Evolutionary conservation across 1,284 basidiomycete species (phyloP), one percentile per base, ranked within the genome.

Genomic region (Rugiboletus extremiorientalis): DNA sequence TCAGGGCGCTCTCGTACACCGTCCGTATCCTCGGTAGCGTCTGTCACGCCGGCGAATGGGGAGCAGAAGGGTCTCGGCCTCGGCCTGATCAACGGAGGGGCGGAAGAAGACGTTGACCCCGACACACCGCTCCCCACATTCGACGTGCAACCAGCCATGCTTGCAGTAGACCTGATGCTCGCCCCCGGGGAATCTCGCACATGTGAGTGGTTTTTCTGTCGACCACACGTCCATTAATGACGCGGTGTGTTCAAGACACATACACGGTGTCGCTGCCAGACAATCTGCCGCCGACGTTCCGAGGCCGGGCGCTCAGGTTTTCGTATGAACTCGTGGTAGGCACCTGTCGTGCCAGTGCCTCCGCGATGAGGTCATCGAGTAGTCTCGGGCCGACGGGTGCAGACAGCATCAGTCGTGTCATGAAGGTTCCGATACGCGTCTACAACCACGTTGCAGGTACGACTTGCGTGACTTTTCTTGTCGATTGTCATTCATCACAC

Each of bases 271-370:
- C 77, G 4, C 76, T 98, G 1, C 95, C 96, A 0, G 77, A 84
- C 8, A 85, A 85, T 55, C 78, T 98, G 0, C 96, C 96, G 0
- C 96, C 96, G 0, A 93, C 94, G 0, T 97, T 92, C 76, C 83
- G 84, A 41, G 96, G 96, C 3, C 87, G 89, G 50, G 81, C 88
- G 2, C 80, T 98, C 60, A 83, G 82, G 64, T 96, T 99, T 72
- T 88, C 88, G 12, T 99, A 98, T 70, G 88, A 94, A 63, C 83
- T 99, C 15, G 80, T 91, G 14, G 81, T 98, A 3, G 94, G 95
- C 2, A 89, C 90, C 0, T 95, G 92, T 74, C 84, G 93, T 6
- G 82, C 85, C 10, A 75, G 77, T 20, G 60, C 75, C 22, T 61
- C 60, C 6, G 68, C 49, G n/a, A 63, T 61, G 60, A 61, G 60